Evolutionary conservation across 768 basidiomycete species (phyloP), one percentile per base, ranked within the genome.

Genomic region (Lanmaoa rubissima): DNA sequence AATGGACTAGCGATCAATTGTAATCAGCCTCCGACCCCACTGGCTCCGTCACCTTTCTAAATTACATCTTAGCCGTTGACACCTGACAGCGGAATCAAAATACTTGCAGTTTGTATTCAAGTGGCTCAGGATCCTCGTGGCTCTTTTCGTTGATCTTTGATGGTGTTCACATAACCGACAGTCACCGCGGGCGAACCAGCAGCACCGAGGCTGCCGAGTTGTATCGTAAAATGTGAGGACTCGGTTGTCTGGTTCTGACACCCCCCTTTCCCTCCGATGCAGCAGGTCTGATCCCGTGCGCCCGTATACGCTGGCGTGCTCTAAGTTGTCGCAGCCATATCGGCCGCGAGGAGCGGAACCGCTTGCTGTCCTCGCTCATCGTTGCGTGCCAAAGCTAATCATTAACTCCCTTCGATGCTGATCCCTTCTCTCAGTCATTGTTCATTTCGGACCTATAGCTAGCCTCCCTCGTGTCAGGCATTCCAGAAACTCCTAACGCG

Each of bases 381-480:
- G 63, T 61, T 69, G 60, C 60, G 61, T 72, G 41, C 53, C 55
- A 67, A 59, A 65, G 69, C 58, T 65, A 70, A 72, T 71, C 70
- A 71, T 73, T 73, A 67, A 65, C 45, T 4, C 61, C 54, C 62
- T 68, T 66, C 62, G 57, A 68, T 64, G 72, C 60, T 71, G 70
- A 71, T 71, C 68, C 58, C 65, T 65, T 71, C 67, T 66, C 69
- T 67, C 60, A 68, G 65, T 60, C 61, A 53, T 68, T 51, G 45
- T 70, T 71, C 70, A 71, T 71, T 71, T 71, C 70, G 70, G 71
- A 58, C 62, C 69, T 73, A 70, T 60, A 71, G 67, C 57, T 62
- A 63, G 66, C 72, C 70, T 73, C 70, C 72, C 70, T 73, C 70
- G 72, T 72, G 68, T 66, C 61, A 62, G 57, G 53, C 61, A 60